Conservation (phyloP, 2,329 filamentous ascomycete genomes). For the Cladosporium sp. region DNA sequence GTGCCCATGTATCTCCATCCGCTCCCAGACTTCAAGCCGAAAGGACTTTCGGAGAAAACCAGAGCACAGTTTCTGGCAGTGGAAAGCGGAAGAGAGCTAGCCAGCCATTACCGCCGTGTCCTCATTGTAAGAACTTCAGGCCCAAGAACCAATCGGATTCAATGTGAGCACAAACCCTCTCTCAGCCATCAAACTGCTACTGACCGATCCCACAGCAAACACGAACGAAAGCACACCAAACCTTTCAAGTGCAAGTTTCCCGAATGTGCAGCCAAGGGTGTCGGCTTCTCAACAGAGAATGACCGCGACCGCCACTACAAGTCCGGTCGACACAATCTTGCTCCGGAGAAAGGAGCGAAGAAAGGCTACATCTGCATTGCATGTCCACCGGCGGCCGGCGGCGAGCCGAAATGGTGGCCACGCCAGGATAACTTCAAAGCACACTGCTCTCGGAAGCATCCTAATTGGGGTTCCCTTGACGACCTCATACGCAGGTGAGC, state of each 20-base stretch:
- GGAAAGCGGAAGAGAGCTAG: not conserved
- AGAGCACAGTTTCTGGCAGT: not conserved
- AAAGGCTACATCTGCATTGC: slow-evolving; percentile 48
- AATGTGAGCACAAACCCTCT: not conserved
- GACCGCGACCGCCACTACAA: slow-evolving; percentile 77
- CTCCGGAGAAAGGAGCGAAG: slow-evolving; percentile 41
- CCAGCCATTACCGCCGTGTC: slow-evolving; percentile 1
- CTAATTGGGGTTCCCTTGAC: slow-evolving; percentile 38
- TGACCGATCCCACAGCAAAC: slow-evolving; percentile 59
- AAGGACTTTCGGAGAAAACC: not conserved
- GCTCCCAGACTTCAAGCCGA: not conserved
- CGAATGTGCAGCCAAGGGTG: slow-evolving; percentile 51
- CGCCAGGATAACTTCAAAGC: slow-evolving; percentile 82
- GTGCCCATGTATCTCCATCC: not conserved
- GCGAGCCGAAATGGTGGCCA: slow-evolving; percentile 68
- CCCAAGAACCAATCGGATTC: slow-evolving; percentile 17
- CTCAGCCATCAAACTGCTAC: slow-evolving; percentile 1
- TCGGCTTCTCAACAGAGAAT: slow-evolving; percentile 75
- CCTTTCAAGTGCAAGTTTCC: slow-evolving; percentile 58
- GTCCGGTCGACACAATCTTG: slow-evolving; percentile 60
- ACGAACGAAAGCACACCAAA: slow-evolving; percentile 65
- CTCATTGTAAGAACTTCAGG: not conserved
- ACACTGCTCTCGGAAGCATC: slow-evolving; percentile 70
- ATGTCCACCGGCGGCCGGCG: slow-evolving; percentile 53
- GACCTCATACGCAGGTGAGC: slow-evolving; percentile 47